Evolutionary conservation across 192 early-diverging fungal genomes (phyloP), one percentile per base, ranked within the genome.

Genomic region (Umbelopsis sp.): DNA sequence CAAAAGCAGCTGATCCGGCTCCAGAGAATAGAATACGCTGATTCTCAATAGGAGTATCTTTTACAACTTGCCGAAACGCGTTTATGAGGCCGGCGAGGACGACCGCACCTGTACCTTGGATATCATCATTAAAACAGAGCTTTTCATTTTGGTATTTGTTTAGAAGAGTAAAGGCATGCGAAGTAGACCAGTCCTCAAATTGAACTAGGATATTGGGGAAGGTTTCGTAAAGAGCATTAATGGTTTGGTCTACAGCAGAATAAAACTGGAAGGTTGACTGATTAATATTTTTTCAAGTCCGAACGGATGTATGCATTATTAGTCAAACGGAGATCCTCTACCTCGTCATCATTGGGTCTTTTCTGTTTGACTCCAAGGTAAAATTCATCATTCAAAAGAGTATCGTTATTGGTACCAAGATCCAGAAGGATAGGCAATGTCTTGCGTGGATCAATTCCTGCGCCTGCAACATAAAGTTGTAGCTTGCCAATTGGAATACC

Each of bases 401-500:
- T 14, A 41, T 74, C 45, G 41, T 79, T 79, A 38, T 79, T 79
- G 26, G 77, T 79, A 41, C 77, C 77, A 16, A 75, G 73, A 70
- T 79, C 77, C 36, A 79, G 56, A 22, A 79, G 70, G 21, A 79
- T 74, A 1, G 77, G 77, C 36, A 79, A 68, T n/a, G 74, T 74
- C 62, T 73, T 66, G 45, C 77, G 73, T 43, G 77, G 77, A 53
- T 74, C 73, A 45, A 79, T 79, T 29, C 77, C 77, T 54, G 73
- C 77, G 10, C 73, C 77, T 43, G 77, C 73, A 9, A 79, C 77
- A 66, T 79, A 79, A 70, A 51, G 73, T 75, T 77, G 77, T 72
- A 97, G 87, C 82, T 97, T 98, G 80, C 94, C 95, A 32, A 97
- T 90, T 14, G 95, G 92, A 69, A 98, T 98, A 53, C 95, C 94